Evolutionary conservation across 129 eudicot species (phyloP).

Genomic region (Escallonia rubra): DNA sequence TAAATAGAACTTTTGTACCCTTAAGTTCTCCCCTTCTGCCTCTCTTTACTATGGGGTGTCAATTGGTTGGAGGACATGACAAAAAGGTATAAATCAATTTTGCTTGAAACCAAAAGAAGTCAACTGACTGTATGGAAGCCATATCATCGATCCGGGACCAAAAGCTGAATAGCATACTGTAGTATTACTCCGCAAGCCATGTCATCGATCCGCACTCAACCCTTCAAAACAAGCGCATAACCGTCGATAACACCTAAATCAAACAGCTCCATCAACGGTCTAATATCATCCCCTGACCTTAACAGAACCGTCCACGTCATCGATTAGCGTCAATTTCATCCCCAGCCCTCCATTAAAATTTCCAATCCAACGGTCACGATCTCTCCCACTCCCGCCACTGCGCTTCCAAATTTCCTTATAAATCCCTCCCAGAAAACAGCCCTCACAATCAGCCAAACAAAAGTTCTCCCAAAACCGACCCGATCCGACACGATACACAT

Average conservation of each 20-base stretch:
- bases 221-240: not conserved
- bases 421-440: not conserved
- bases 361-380: not conserved
- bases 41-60: too few species aligned
- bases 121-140: not conserved
- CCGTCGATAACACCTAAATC: not conserved
- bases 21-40: too few species aligned
- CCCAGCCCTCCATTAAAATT: conserved; percentile 1
- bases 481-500: conserved; percentile 1
- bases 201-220: not conserved
- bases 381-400: not conserved
- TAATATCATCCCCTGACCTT: not conserved
- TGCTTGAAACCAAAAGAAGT: too few species aligned
- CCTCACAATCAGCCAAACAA: too few species aligned
- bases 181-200: not conserved
- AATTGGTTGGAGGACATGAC: too few species aligned
- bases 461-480: not conserved
- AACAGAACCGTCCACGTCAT: not conserved
- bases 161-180: not conserved
- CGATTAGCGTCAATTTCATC: conserved; percentile 7
- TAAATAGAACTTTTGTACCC: not conserved
- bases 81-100: too few species aligned
- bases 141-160: conserved; percentile 11
- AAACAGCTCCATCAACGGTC: not conserved
- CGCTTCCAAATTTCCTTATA: not conserved